Conservation (phyloP, 176 grass and related monocot genomes). For the Aegilops bicornis region DNA sequence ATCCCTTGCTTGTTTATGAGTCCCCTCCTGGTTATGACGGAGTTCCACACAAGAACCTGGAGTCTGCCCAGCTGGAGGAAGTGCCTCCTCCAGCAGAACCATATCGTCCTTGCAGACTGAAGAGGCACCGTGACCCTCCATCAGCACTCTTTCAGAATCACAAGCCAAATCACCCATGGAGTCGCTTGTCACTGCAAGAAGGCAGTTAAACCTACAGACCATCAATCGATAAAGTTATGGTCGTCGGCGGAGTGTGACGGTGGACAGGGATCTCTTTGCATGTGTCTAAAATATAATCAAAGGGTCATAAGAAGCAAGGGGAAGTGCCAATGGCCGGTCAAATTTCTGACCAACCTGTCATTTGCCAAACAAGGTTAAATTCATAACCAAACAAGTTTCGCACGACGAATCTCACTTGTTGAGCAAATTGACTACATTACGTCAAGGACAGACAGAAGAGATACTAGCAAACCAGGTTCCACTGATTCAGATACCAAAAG, state of each 20-base stretch:
- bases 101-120: background rate
- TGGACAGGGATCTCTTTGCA: background rate
- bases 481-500: background rate
- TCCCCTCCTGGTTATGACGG: background rate
- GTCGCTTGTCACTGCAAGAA: background rate
- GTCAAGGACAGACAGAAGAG: background rate
- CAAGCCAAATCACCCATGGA: background rate
- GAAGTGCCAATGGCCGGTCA: background rate
- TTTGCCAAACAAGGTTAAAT: background rate
- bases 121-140: background rate
- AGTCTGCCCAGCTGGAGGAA: background rate
- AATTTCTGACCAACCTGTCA: background rate
- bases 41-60: background rate
- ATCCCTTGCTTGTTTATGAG: slow-evolving; percentile 5
- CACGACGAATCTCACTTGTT: background rate
- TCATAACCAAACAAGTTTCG: background rate
- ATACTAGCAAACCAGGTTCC: background rate
- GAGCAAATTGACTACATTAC: background rate
- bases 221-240: background rate
- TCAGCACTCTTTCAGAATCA: slow-evolving; percentile 5
- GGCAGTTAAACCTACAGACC: background rate
- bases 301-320: background rate
- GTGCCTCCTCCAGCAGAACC: background rate
- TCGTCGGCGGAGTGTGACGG: background rate
- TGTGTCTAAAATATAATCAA: background rate